Evolutionary conservation across 495 filamentous ascomycete genomes (phyloP).

Genomic region (Aspergillus affinis): DNA sequence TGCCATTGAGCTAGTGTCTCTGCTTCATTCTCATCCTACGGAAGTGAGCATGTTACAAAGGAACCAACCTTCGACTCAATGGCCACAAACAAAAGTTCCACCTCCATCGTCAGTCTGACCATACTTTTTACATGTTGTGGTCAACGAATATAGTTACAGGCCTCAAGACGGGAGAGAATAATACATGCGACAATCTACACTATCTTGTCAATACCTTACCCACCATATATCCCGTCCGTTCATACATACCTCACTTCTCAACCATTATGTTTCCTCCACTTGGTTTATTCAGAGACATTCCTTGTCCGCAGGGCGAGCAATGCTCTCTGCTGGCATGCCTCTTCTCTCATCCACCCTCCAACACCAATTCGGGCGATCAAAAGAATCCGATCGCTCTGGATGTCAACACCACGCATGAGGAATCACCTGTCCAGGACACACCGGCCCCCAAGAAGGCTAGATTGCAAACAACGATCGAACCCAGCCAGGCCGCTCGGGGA

Average conservation of each 20-base stretch:
- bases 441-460: slow-evolving; percentile 15
- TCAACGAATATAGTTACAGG: not conserved
- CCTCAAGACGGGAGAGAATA: not conserved
- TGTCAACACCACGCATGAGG: slow-evolving; percentile 1
- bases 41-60: not conserved
- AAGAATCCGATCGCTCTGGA: slow-evolving; percentile 1
- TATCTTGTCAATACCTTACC: not conserved
- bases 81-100: not conserved
- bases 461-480: slow-evolving; percentile 10
- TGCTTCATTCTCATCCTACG: not conserved
- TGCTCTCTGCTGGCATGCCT: slow-evolving; percentile 60
- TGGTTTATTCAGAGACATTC: slow-evolving; percentile 61
- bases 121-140: not conserved
- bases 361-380: slow-evolving; percentile 8
- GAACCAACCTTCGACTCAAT: not conserved
- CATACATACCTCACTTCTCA: slow-evolving; percentile 21
- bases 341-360: slow-evolving; percentile 50
- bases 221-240: not conserved
- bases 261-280: slow-evolving; percentile 64
- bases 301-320: slow-evolving; percentile 59
- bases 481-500: not conserved
- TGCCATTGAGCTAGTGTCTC: not conserved
- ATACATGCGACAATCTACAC: not conserved
- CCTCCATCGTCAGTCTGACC: not conserved
- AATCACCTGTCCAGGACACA: slow-evolving; percentile 1